Evolutionary conservation across 495 filamentous ascomycete species (phyloP).

Genomic region (Pseudotulostoma volvatum): DNA sequence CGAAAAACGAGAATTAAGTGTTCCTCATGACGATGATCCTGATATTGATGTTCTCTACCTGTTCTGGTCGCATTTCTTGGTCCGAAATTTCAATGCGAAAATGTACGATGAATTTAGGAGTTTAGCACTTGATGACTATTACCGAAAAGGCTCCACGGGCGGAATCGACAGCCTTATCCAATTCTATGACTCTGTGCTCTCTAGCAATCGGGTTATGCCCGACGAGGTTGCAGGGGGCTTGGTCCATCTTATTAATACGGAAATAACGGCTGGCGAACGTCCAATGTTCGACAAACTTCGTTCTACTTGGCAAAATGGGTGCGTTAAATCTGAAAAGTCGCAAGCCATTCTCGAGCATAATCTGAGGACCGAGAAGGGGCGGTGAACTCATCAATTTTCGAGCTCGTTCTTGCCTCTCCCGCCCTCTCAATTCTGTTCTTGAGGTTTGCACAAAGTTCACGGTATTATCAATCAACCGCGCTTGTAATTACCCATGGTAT

Average conservation of each 20-base stretch:
- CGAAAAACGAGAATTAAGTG: slow-evolving; percentile 33
- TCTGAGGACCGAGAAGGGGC: slow-evolving; percentile 28
- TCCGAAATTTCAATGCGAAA: slow-evolving; percentile 54
- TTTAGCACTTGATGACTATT: slow-evolving; percentile 51
- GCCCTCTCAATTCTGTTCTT: not conserved
- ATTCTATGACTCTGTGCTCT: slow-evolving; percentile 41
- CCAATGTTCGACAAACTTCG: slow-evolving; percentile 34
- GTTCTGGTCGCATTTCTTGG: slow-evolving; percentile 67
- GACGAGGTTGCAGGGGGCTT: slow-evolving; percentile 37
- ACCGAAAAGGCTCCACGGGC: slow-evolving; percentile 25
- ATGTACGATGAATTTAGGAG: slow-evolving; percentile 71
- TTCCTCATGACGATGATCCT: slow-evolving; percentile 30
- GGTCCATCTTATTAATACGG: slow-evolving; percentile 31
- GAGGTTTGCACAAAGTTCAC: not conserved
- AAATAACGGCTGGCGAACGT: slow-evolving; percentile 18
- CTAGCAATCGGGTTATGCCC: slow-evolving; percentile 29
- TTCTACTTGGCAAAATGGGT: slow-evolving; percentile 35
- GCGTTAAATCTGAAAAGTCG: slow-evolving; percentile 38
- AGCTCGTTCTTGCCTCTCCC: not conserved
- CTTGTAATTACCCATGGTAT: not conserved
- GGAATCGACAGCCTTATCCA: slow-evolving; percentile 40
- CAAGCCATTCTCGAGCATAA: slow-evolving; percentile 27
- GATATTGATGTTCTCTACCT: slow-evolving; percentile 56
- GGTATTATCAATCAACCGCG: not conserved
- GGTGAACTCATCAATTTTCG: slow-evolving; percentile 14